These are phyloP conservation scores for Phaeomoniella chlamydospora DNA, from an alignment of 2,329 filamentous ascomycete genomes.

Conservation along the genomic window DNA sequence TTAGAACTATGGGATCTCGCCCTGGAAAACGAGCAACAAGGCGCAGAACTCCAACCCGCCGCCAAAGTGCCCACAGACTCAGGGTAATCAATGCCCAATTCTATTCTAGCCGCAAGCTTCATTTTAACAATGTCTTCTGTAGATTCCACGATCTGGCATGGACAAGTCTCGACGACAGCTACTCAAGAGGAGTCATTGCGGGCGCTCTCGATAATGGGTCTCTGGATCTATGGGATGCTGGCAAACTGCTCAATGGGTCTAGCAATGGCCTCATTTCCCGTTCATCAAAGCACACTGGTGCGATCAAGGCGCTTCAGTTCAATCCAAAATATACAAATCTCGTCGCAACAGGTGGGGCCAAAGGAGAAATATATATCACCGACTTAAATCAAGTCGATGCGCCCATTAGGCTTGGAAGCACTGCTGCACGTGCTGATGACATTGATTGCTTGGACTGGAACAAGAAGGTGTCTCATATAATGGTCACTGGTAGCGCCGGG, in stretches of 20 bases:
- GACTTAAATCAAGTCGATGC: constrained; percentile 81
- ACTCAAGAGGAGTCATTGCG: constrained; percentile 78
- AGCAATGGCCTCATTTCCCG: constrained; percentile 71
- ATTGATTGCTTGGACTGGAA: constrained; percentile 98
- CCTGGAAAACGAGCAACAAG: constrained; percentile 61
- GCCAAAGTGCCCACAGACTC: constrained; percentile 77
- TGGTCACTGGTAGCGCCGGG: constrained; percentile 83
- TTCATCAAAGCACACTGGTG: constrained; percentile 77
- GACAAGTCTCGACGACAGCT: constrained; percentile 66
- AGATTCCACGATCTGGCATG: constrained; percentile 97
- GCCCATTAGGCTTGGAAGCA: constrained; percentile 77
- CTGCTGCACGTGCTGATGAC: constrained; percentile 80
- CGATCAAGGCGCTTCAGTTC: constrained; percentile 92
- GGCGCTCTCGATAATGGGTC: constrained; percentile 90
- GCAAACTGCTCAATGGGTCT: constrained; percentile 41
- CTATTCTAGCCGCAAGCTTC: too few species aligned
- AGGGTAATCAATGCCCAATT: constrained; percentile 42
- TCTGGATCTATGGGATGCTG: constrained; percentile 86
- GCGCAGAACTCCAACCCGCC: constrained; percentile 71
- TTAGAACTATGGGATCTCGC: constrained; percentile 91
- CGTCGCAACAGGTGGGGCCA: constrained; percentile 80
- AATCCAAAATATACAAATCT: constrained; percentile 86
- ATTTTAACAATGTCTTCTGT: constrained; percentile 4
- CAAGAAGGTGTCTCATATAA: constrained; percentile 89
- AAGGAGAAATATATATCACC: constrained; percentile 92